These are phyloP conservation scores for Rauvolfia tetraphylla DNA, from an alignment of 257 asterid genomes.

Conservation along the genomic window DNA sequence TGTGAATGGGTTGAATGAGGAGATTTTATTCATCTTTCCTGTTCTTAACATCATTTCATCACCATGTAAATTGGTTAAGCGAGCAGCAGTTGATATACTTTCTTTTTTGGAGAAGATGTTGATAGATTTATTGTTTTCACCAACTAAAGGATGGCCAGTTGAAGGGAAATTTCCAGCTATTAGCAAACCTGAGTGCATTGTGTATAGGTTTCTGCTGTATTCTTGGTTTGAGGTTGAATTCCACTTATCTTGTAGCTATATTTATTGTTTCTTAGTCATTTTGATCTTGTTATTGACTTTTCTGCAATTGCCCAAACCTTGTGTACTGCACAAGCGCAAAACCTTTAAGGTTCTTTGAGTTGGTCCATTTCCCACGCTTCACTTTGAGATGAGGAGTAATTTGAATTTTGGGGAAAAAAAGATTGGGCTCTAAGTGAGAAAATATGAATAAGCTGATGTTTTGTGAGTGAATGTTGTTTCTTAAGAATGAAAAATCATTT, in stretches of 20 bases:
- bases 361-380: no score
- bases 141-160: constrained; percentile 27
- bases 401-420: no score
- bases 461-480: no score
- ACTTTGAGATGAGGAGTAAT: no score
- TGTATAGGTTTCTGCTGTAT: constrained; percentile 58
- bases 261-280: constrained; percentile 1
- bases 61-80: constrained; percentile 70
- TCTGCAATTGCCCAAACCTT: background rate
- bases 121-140: constrained; percentile 36
- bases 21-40: constrained; percentile 81
- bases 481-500: no score
- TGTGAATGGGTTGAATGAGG: constrained; percentile 56
- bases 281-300: constrained; percentile 12
- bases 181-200: constrained; percentile 54
- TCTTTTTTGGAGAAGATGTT: constrained; percentile 60
- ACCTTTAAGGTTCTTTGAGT: no score
- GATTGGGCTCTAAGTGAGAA: no score
- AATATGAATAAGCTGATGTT: no score
- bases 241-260: constrained; percentile 19
- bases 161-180: constrained; percentile 32
- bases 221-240: constrained; percentile 75
- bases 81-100: constrained; percentile 58
- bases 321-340: no score
- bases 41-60: constrained; percentile 78